These are phyloP conservation scores for Claviceps fusiformis DNA, from an alignment of 2,329 filamentous ascomycete genomes.

Conservation along the genomic window DNA sequence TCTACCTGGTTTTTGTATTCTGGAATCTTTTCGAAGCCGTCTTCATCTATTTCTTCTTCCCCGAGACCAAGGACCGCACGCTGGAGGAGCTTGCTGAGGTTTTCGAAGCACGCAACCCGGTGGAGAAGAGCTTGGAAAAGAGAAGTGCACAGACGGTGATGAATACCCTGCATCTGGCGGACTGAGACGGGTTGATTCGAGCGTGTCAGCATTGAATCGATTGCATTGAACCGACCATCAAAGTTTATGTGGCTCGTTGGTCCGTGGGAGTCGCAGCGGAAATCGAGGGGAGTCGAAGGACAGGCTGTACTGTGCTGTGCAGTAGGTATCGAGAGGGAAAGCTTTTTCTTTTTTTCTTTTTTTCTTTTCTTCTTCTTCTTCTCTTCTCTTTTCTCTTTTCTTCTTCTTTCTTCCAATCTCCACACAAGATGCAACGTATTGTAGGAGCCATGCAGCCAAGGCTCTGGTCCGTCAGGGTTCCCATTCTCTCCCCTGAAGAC, in stretches of 20 bases:
- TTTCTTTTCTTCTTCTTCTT: not conserved
- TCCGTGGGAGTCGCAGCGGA: too few species aligned
- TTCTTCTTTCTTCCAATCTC: too few species aligned
- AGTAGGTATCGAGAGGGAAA: not conserved
- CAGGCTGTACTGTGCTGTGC: not conserved
- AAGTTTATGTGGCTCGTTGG: not conserved
- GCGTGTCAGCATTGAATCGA: not conserved
- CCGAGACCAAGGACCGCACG: conserved; percentile 33
- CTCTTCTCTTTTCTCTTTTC: too few species aligned
- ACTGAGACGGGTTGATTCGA: conserved; percentile 13
- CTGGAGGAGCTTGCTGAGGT: conserved; percentile 42
- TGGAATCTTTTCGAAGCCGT: conserved; percentile 29
- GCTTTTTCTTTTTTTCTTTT: not conserved
- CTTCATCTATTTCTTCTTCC: conserved; percentile 36
- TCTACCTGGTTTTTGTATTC: conserved; percentile 31
- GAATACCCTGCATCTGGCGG: conserved; percentile 21
- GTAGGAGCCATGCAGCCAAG: too few species aligned
- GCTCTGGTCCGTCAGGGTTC: too few species aligned
- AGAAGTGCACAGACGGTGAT: conserved; percentile 29
- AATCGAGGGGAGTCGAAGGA: not conserved
- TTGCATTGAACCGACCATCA: not conserved
- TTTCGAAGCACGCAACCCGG: conserved; percentile 29
- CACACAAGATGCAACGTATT: too few species aligned
- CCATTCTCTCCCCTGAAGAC: too few species aligned
- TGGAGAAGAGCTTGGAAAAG: conserved; percentile 30